Evolutionary conservation across 2,329 filamentous ascomycete genomes (phyloP).

Genomic region (Aspergillus sp.): DNA sequence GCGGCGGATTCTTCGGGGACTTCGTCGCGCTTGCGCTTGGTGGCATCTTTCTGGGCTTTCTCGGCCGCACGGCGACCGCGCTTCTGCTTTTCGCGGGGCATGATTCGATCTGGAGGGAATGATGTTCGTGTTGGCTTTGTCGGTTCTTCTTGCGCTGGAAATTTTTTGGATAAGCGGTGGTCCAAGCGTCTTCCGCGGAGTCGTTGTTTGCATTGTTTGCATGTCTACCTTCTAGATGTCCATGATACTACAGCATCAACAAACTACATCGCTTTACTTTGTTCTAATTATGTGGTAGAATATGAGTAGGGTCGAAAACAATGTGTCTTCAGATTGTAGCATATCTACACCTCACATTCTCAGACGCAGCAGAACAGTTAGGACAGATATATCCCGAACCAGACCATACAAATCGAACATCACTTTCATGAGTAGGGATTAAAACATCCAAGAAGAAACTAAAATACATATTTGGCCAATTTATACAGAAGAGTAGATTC

Average conservation of each 20-base stretch:
- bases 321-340: no score
- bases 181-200: conserved; percentile 29
- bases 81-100: conserved; percentile 50
- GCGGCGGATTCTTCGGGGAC: conserved; percentile 28
- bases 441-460: background rate
- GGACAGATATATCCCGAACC: no score
- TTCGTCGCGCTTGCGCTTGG: conserved; percentile 39
- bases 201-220: conserved; percentile 10
- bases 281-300: no score
- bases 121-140: conserved; percentile 1
- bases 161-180: conserved; percentile 39
- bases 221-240: background rate
- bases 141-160: conserved; percentile 14
- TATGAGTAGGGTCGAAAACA: no score
- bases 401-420: no score
- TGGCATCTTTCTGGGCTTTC: conserved; percentile 38
- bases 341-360: no score
- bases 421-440: no score
- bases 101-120: conserved; percentile 21
- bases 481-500: conserved; percentile 71
- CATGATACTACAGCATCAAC: background rate
- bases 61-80: conserved; percentile 46
- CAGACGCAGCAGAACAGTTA: no score
- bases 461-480: background rate
- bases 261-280: background rate